Percentiles rank a stretch among this genome's conserved stretches.
These are phyloP conservation scores for Neurospora discreta DNA, from an alignment of 495 filamentous ascomycete species.

Conservation along the genomic window DNA sequence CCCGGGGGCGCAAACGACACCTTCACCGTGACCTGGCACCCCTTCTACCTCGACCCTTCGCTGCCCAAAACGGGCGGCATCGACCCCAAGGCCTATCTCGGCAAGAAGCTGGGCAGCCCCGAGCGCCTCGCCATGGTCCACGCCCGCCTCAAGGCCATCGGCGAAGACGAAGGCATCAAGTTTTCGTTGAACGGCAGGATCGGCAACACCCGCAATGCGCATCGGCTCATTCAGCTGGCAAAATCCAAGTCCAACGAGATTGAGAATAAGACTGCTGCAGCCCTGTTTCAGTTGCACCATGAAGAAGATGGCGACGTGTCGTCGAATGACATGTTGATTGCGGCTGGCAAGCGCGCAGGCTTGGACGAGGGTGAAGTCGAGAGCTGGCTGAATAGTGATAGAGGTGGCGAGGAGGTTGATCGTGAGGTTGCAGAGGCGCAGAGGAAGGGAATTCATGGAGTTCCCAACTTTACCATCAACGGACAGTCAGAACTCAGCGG, in stretches of 20 bases:
- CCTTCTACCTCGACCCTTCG: slow-evolving; percentile 70
- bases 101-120: slow-evolving; percentile 28
- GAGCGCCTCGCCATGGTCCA: slow-evolving; percentile 46
- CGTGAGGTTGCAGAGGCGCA: slow-evolving; percentile 52
- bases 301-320: slow-evolving; percentile 73
- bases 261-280: slow-evolving; percentile 54
- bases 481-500: slow-evolving; percentile 50
- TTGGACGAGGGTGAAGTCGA: slow-evolving; percentile 48
- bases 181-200: slow-evolving; percentile 64
- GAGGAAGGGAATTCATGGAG: slow-evolving; percentile 48
- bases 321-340: slow-evolving; percentile 43
- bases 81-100: slow-evolving; percentile 12
- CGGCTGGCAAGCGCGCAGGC: slow-evolving; percentile 52
- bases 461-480: slow-evolving; percentile 65
- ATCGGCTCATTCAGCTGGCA: slow-evolving; percentile 61
- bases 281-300: slow-evolving; percentile 64
- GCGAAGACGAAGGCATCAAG: slow-evolving; percentile 53
- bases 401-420: slow-evolving; percentile 61
- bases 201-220: slow-evolving; percentile 69
- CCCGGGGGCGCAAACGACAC: slow-evolving; percentile 49
- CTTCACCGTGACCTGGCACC: slow-evolving; percentile 61
- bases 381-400: slow-evolving; percentile 50
- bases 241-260: slow-evolving; percentile 43
- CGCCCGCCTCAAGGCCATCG: slow-evolving; percentile 44
- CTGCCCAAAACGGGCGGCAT: slow-evolving; percentile 31